A percentile compares a stretch with the other conserved stretches of the same genome.
Conservation (phyloP, 2,329 filamentous ascomycete genomes). For the Monosporascus ibericus region DNA sequence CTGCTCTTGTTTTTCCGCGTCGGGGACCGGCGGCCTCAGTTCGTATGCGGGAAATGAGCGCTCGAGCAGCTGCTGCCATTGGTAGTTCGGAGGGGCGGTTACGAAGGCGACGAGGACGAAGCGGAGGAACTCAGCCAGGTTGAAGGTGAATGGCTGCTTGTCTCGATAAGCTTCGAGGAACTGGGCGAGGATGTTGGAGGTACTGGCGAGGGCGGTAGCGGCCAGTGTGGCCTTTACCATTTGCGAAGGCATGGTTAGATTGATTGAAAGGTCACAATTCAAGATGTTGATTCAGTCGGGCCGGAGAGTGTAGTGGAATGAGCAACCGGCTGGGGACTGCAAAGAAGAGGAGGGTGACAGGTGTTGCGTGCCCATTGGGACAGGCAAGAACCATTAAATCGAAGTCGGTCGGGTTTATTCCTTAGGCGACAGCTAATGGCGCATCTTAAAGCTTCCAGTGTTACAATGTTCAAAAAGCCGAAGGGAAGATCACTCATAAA, state of each 20-base stretch:
- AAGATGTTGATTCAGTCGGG: not conserved
- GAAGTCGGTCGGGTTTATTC: too few species aligned
- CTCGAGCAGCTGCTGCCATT: conserved; percentile 53
- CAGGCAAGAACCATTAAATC: too few species aligned
- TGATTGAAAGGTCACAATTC: not conserved
- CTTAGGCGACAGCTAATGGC: too few species aligned
- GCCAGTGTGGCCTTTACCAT: conserved; percentile 49
- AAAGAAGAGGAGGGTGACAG: too few species aligned
- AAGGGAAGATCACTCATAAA: too few species aligned
- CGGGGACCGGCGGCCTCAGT: conserved; percentile 7
- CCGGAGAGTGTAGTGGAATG: not conserved
- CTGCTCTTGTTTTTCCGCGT: conserved; percentile 21
- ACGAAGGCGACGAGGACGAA: conserved; percentile 49
- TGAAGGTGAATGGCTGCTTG: conserved; percentile 36
- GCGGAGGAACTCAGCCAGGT: conserved; percentile 42
- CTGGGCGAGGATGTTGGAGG: conserved; percentile 51
- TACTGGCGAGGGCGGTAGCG: conserved; percentile 43
- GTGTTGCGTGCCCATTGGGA: too few species aligned
- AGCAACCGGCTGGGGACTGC: too few species aligned
- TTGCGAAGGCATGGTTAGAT: conserved; percentile 38
- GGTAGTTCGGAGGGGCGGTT: conserved; percentile 49
- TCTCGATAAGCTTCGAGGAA: conserved; percentile 43
- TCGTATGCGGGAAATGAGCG: conserved; percentile 43
- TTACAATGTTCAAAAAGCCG: too few species aligned
- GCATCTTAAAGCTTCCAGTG: too few species aligned